Evolutionary conservation across 805 yeast genomes (phyloP).

Genomic region (Barnettozyma wickerhamii): DNA sequence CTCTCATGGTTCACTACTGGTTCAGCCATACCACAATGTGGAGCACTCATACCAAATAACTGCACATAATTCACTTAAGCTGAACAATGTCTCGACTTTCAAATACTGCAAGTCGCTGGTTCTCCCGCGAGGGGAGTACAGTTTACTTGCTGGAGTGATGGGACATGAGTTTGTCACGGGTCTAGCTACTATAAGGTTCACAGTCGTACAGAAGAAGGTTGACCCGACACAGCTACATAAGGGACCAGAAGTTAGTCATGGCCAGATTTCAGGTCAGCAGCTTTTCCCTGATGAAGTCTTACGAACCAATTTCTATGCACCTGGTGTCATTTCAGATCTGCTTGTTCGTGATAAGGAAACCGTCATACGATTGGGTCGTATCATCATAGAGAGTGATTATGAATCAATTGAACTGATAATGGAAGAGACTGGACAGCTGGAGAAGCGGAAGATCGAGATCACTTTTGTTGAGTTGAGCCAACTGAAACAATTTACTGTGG

Average conservation of each 20-base stretch:
- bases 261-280: not conserved
- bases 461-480: slow-evolving; percentile 28
- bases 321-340: slow-evolving; percentile 52
- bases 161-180: slow-evolving; percentile 29
- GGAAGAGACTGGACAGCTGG: slow-evolving; percentile 53
- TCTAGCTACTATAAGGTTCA: slow-evolving; percentile 54
- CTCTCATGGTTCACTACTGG: slow-evolving; percentile 32
- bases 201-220: slow-evolving; percentile 23
- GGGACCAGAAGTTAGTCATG: not conserved
- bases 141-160: slow-evolving; percentile 18
- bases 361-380: slow-evolving; percentile 47
- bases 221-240: not conserved
- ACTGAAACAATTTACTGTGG: not conserved
- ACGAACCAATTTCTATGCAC: slow-evolving; percentile 36
- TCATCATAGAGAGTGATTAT: slow-evolving; percentile 29
- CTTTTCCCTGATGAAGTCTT: slow-evolving; percentile 24
- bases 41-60: not conserved
- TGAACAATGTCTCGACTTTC: slow-evolving; percentile 11
- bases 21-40: slow-evolving; percentile 14
- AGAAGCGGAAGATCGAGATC: slow-evolving; percentile 48
- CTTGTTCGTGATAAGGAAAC: slow-evolving; percentile 49
- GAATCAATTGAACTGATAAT: slow-evolving; percentile 38
- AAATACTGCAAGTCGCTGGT: slow-evolving; percentile 6
- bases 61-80: slow-evolving; percentile 1
- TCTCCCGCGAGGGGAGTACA: slow-evolving; percentile 18